A percentile compares a stretch with the other conserved stretches of the same genome.
Conservation (phyloP, 2,329 filamentous ascomycete genomes). For the Aspergillus flavus region DNA sequence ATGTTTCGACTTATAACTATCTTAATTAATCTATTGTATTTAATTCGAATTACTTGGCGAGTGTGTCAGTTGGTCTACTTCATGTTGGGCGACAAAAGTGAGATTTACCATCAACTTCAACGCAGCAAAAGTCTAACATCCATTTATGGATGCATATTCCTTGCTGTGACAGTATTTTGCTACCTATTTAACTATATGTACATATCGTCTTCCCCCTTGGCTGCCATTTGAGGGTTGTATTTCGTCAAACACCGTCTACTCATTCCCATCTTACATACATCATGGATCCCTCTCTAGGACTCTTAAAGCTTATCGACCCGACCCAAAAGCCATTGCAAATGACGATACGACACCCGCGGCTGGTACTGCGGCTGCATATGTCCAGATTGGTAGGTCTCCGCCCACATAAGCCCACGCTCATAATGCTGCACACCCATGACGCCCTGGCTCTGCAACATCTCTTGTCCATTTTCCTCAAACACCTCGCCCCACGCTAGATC, state of each 20-base stretch:
- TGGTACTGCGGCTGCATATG: conserved; percentile 63
- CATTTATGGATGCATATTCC: background rate
- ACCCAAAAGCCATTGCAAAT: conserved; percentile 52
- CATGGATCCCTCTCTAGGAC: background rate
- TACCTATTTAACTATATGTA: background rate
- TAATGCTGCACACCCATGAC: conserved; percentile 71
- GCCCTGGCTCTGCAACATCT: conserved; percentile 64
- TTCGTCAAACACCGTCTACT: background rate
- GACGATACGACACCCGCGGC: conserved; percentile 68
- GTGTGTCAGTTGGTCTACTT: background rate
- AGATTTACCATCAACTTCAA: background rate
- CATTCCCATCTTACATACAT: background rate
- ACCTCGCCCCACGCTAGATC: conserved; percentile 59
- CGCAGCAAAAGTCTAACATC: background rate
- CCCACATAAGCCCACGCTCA: conserved; percentile 76
- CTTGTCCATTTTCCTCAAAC: conserved; percentile 59
- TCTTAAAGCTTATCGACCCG: conserved; percentile 30
- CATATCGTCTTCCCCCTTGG: background rate
- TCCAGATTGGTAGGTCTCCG: conserved; percentile 44
- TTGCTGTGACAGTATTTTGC: background rate
- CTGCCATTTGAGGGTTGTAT: background rate
- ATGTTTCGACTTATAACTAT: background rate
- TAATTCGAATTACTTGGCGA: background rate
- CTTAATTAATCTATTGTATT: background rate
- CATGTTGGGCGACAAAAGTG: background rate